Base-by-base conservation (phyloP, 2,329 filamentous ascomycete genomes). In the Corinectria fuckeliana region DNA sequence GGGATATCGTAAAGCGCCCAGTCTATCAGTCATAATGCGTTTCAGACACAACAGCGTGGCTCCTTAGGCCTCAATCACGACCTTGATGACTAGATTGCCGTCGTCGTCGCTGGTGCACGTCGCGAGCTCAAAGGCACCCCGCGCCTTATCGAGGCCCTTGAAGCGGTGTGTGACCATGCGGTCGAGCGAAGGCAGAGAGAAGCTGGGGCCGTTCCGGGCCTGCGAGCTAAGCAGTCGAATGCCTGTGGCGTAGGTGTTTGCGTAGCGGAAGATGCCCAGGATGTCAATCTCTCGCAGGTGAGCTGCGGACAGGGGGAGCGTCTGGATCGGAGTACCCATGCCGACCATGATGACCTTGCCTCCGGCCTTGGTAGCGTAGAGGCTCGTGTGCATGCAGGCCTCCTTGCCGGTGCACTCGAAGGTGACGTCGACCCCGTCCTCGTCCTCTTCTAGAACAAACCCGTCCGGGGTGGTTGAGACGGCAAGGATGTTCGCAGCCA, bases 341-440 rank as follows among this genome's bases (percentile, higher is more conserved):
- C 90, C 91, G 21, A 93, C 89, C 73, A 93, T 87, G 73, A 93
- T 83, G 48, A 92, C 81, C 67, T 88, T 89, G 16, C 90, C 90
- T 23, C 90, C 91, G 0, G 90, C 82, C 58, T 82, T 82, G 9
- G 89, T 88, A 3, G 88, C 88, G 66, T 90, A 92, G 18, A 93
- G 85, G n/a, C 86, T 84, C 2, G 88, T 89, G 72, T 92, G 90
- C 77, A 91, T 88, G 72, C 90, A 92, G 0, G 85, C 81, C 62
- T 91, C 89, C 61, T 92, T 91, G 25, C 90, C 90, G 0, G 90
- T 92, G 71, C 90, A 92, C 75, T 93, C 90, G 64, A 92, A 92
- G 0, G 89, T 85, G 5, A 89, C 76, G 69, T 91, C 88, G 2
- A 91, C 84, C 45, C 90, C 88, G 1, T 80, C 84, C 69, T 90